Conservation (phyloP, 1,139 yeast species). For the Lipomyces yarrowii region DNA sequence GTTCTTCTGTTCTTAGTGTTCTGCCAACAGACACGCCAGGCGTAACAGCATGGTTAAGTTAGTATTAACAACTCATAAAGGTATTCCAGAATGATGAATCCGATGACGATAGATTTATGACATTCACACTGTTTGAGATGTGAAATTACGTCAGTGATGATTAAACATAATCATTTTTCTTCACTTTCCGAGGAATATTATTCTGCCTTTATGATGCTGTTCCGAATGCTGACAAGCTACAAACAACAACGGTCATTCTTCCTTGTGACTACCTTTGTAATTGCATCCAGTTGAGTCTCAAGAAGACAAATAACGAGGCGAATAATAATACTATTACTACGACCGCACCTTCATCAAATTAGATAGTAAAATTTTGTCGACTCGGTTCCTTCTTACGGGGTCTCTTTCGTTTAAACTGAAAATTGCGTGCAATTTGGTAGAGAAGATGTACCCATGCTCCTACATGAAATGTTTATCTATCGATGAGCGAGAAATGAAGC, state of each 20-base stretch:
- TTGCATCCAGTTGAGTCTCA: background rate
- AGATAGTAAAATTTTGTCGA: no score
- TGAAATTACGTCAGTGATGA: slow-evolving; percentile 9
- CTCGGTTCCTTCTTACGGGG: no score
- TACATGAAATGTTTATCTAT: no score
- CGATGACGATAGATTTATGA: slow-evolving; percentile 20
- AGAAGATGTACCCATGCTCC: no score
- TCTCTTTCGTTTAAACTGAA: no score
- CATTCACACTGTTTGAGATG: slow-evolving; percentile 14
- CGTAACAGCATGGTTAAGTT: background rate
- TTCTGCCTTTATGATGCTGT: background rate
- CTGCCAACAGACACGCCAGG: no score
- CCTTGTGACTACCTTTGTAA: background rate
- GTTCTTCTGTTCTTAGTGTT: no score
- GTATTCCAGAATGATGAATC: background rate
- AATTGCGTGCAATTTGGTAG: no score
- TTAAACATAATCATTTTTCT: slow-evolving; percentile 22
- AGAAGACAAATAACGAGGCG: no score
- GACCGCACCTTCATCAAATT: no score
- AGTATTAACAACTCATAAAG: background rate
- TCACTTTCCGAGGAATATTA: slow-evolving; percentile 26
- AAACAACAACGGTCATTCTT: background rate
- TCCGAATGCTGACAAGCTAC: background rate
- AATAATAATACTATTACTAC: no score
- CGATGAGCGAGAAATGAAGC: no score